Conservation (phyloP, 192 early-diverging fungal genomes). For the Backusella luteola region DNA sequence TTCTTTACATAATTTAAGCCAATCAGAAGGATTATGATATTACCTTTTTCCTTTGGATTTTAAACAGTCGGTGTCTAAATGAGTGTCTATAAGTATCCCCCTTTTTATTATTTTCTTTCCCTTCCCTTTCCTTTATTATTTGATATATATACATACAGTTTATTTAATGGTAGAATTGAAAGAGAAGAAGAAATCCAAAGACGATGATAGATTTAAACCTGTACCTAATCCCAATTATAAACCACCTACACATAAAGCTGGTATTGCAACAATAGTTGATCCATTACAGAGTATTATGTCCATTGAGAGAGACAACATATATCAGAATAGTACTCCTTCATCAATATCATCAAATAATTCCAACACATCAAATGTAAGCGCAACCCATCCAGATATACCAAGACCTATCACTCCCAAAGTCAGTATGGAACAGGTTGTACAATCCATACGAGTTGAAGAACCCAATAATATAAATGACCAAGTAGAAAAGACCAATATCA, state of each 20-base stretch:
- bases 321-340: not conserved
- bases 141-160: not conserved
- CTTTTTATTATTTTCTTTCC: not conserved
- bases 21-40: not conserved
- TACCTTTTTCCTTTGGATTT: not conserved
- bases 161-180: not conserved
- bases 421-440: not conserved
- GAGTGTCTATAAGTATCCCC: not conserved
- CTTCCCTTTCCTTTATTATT: not conserved
- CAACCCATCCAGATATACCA: not conserved
- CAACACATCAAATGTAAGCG: not conserved
- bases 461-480: not conserved
- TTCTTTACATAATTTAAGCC: conserved; percentile 1
- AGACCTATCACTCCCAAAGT: not conserved
- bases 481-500: not conserved
- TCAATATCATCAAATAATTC: not conserved
- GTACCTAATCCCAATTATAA: not conserved
- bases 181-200: not conserved
- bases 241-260: not conserved
- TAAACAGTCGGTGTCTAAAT: not conserved
- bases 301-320: not conserved
- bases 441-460: not conserved
- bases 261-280: not conserved
- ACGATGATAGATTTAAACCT: not conserved
- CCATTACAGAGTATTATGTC: not conserved